phyloP scores from a whole-genome alignment of 1,284 basidiomycete genomes.

The Fistulina hepatica region DNA sequence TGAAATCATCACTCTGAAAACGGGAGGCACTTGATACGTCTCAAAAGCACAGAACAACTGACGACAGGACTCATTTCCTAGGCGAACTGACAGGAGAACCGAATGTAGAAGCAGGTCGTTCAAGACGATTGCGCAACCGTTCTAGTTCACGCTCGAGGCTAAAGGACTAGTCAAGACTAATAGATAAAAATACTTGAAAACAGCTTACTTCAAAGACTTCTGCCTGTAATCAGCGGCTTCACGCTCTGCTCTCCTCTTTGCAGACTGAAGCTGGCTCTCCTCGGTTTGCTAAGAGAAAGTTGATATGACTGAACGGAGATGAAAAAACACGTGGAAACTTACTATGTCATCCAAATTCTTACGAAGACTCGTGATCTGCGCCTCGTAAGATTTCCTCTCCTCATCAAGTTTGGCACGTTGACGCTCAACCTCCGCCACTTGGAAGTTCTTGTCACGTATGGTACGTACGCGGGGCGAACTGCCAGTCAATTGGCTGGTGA shows the following conservation, averaged over 20 bases:
- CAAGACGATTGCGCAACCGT: constrained; percentile 52
- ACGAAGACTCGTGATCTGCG: constrained; percentile 45
- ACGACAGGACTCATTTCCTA: constrained; percentile 18
- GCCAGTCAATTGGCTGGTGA: constrained; percentile 47
- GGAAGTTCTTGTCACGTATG: constrained; percentile 41
- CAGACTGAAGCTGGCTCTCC: constrained; percentile 54
- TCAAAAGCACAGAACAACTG: neutral
- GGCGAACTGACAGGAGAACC: constrained; percentile 23
- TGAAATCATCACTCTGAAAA: too few relatives aligned
- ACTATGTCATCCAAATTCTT: constrained; percentile 51
- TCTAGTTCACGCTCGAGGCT: constrained; percentile 65
- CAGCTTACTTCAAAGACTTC: constrained; percentile 50
- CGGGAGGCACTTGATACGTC: too few relatives aligned
- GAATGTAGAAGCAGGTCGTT: constrained; percentile 29
- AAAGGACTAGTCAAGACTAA: constrained; percentile 9
- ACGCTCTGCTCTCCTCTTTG: constrained; percentile 64
- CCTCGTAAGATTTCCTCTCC: constrained; percentile 48
- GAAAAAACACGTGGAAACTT: constrained; percentile 10
- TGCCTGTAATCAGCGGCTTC: constrained; percentile 66
- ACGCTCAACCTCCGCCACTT: constrained; percentile 50
- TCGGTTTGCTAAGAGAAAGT: constrained; percentile 47
- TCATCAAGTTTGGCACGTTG: constrained; percentile 51
- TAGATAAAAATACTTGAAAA: constrained; percentile 1
- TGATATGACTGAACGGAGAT: constrained; percentile 7
- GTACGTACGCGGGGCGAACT: constrained; percentile 33